Evolutionary conservation across 176 grass and related monocot species (phyloP).

Genomic region (Dendrocalamus sinicus): DNA sequence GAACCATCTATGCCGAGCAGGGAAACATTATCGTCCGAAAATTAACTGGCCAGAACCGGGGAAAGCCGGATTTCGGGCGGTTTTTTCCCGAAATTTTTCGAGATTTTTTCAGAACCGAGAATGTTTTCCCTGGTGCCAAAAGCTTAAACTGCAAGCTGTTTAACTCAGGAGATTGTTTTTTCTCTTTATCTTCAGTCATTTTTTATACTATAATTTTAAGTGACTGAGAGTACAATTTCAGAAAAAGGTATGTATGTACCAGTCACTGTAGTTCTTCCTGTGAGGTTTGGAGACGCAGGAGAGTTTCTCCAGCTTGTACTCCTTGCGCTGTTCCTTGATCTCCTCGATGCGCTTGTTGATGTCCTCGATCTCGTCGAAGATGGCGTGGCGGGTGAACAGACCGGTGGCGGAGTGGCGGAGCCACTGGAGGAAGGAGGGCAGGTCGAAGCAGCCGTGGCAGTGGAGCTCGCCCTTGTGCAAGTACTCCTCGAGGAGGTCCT

Average conservation of each 20-base stretch:
- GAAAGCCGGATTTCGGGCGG: background rate
- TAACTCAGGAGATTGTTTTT: too few species aligned
- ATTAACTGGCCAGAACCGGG: background rate
- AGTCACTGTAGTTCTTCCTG: background rate
- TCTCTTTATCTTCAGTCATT: too few species aligned
- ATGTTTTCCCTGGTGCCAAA: too few species aligned
- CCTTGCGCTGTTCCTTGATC: constrained; percentile 1
- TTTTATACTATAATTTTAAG: too few species aligned
- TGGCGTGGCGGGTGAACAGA: constrained; percentile 5
- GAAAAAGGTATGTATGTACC: background rate
- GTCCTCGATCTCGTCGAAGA: background rate
- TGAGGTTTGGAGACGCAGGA: background rate
- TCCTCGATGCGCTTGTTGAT: background rate
- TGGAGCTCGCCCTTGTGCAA: constrained; percentile 18
- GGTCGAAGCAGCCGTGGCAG: constrained; percentile 28
- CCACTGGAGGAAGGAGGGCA: constrained; percentile 29
- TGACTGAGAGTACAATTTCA: too few species aligned
- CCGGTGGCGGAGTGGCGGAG: background rate
- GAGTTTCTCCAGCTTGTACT: background rate
- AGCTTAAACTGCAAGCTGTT: background rate
- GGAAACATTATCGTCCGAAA: background rate
- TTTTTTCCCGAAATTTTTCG: background rate
- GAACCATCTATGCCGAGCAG: background rate
- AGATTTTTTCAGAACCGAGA: background rate
- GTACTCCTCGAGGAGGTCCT: constrained; percentile 29